Conservation (phyloP, 2,329 filamentous ascomycete genomes). For the Clarireedia hainanense region DNA sequence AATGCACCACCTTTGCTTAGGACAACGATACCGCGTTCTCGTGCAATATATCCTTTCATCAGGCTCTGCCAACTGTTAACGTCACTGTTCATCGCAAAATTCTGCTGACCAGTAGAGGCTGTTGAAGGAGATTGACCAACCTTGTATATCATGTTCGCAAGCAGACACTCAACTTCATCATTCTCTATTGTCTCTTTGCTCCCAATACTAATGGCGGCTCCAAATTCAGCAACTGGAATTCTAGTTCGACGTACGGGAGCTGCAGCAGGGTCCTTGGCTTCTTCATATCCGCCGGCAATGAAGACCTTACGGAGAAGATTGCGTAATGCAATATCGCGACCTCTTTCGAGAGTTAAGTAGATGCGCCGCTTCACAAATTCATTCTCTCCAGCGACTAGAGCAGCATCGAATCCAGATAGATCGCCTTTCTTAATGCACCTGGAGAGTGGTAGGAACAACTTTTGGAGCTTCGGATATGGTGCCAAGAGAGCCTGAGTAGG, state of each 20-base stretch:
- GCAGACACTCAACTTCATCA: slow-evolving; percentile 90
- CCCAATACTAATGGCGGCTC: slow-evolving; percentile 71
- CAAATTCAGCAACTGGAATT: slow-evolving; percentile 76
- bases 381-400: slow-evolving; percentile 74
- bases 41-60: slow-evolving; percentile 97
- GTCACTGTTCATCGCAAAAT: not conserved
- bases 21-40: slow-evolving; percentile 83
- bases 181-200: slow-evolving; percentile 61
- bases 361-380: slow-evolving; percentile 90
- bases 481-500: slow-evolving; percentile 65
- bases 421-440: slow-evolving; percentile 76
- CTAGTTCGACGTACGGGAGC: slow-evolving; percentile 63
- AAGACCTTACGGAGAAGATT: slow-evolving; percentile 93
- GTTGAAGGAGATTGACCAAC: slow-evolving; percentile 39
- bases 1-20: slow-evolving; percentile 91
- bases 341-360: slow-evolving; percentile 87
- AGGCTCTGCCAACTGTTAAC: slow-evolving; percentile 22
- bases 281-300: slow-evolving; percentile 72
- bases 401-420: slow-evolving; percentile 74
- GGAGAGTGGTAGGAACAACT: slow-evolving; percentile 70
- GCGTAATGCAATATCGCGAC: slow-evolving; percentile 82
- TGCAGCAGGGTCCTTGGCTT: slow-evolving; percentile 59
- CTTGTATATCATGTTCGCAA: slow-evolving; percentile 99
- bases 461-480: slow-evolving; percentile 68
- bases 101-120: not conserved